Evolutionary conservation across 257 asterid genomes (phyloP), one percentile per base, ranked within the genome.

Genomic region (Solanum habrochaites): DNA sequence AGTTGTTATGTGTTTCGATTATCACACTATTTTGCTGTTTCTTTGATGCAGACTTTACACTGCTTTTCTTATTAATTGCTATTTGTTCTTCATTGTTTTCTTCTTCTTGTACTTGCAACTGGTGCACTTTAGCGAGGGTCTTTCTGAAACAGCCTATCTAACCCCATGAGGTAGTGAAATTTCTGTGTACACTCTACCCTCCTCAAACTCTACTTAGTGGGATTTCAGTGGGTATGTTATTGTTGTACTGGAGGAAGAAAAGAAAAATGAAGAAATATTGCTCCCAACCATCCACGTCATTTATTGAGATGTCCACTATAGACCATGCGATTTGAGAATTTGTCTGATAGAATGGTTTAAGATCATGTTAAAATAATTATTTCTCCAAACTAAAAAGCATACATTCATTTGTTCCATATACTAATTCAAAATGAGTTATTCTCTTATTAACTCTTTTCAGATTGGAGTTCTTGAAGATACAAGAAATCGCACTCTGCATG

Each of bases 401-500:
- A 25, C 25, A 43, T 43, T 78, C 64, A 78, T 78, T 81, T 81
- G 85, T 81, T 49, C 85, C 43, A 81, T 81, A 29, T 81, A 49
- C 39, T 81, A 31, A 49, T 52, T 31, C 29, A 49, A 29, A 56
- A 49, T 45, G 83, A 9, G 35, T 69, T 21, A 21, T 49, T 70
- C 7, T 11, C 71, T 85, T 85, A 70, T 85, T 49, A 42, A 73
- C 23, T 31, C 29, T 32, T 87, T 82, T 86, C 90, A 97, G 99
- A 92, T 97, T 87, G 99, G 99, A 58, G 93, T 93, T 64, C 99
- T 97, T 83, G 99, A 97, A 91, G 99, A 97, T 90, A 97, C 98
- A 86, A 92, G 99, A 91, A 97, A 95, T 87, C 96, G 92, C 78
- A 97, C 99, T 20, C 98, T 97, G 83, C 98, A 92, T 90, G 99